phyloP scores from a whole-genome alignment of 1,284 basidiomycete genomes.

The Blastosporella zonata region DNA sequence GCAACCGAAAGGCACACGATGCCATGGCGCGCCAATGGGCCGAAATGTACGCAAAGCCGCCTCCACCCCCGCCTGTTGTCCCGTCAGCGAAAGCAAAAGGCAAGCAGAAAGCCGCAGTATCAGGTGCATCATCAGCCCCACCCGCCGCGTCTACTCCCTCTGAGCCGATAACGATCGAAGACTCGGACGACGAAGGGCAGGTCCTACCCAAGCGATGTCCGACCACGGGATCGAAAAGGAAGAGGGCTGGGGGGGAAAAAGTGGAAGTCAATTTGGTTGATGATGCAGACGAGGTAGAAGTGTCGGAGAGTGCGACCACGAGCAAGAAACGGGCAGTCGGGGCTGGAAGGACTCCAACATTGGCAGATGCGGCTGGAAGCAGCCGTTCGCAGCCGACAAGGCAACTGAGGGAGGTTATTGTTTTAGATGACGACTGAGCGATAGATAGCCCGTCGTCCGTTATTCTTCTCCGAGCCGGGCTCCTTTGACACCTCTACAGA shows the following conservation, averaged over 20 bases:
- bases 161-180: constrained; percentile 46
- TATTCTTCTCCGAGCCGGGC: too few relatives aligned
- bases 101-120: constrained; percentile 25
- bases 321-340: constrained; percentile 22
- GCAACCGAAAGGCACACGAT: constrained; percentile 64
- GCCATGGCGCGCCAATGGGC: constrained; percentile 65
- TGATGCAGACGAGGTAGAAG: constrained; percentile 13
- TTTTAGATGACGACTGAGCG: constrained; percentile 36
- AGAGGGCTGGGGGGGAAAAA: constrained; percentile 12
- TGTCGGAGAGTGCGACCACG: background rate
- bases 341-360: constrained; percentile 18
- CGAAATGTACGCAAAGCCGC: constrained; percentile 50
- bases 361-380: constrained; percentile 24
- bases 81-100: constrained; percentile 33
- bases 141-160: constrained; percentile 11
- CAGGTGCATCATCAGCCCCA: constrained; percentile 12
- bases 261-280: constrained; percentile 13
- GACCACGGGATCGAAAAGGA: constrained; percentile 13
- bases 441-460: background rate
- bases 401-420: constrained; percentile 35
- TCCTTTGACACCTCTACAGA: too few relatives aligned
- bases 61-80: constrained; percentile 22
- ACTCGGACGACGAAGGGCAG: constrained; percentile 40
- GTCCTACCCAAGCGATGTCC: constrained; percentile 1
- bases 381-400: constrained; percentile 4